A percentile compares a stretch with the other conserved stretches of the same genome.
Evolutionary conservation across 129 eudicot species (phyloP).

Genomic region (Arctium lappa): DNA sequence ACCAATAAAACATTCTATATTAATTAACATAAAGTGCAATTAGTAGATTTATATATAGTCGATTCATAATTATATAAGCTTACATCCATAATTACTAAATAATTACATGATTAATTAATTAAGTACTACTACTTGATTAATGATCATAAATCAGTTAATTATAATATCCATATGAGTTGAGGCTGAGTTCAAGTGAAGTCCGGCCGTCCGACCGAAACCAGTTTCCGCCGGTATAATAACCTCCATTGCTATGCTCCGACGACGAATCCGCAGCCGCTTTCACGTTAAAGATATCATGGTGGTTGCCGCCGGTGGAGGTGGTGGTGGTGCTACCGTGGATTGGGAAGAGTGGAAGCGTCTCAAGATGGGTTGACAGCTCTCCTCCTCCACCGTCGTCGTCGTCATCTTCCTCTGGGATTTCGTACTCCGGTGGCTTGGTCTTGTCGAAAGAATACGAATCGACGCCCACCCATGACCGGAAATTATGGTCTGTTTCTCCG

Average conservation of each 20-base stretch:
- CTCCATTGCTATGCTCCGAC: slow-evolving; percentile 13
- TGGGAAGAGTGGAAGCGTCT: slow-evolving; percentile 91
- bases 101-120: slow-evolving; percentile 6
- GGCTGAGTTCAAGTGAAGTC: slow-evolving; percentile 84
- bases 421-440: slow-evolving; percentile 25
- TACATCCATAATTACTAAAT: background rate
- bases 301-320: slow-evolving; percentile 3
- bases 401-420: slow-evolving; percentile 30
- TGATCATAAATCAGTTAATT: slow-evolving; percentile 12
- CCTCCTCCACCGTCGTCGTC: slow-evolving; percentile 28
- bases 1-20: background rate
- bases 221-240: slow-evolving; percentile 26
- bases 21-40: background rate
- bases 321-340: slow-evolving; percentile 50
- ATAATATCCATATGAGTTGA: slow-evolving; percentile 53
- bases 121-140: background rate
- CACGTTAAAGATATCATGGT: slow-evolving; percentile 21
- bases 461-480: slow-evolving; percentile 43
- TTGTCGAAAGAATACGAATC: slow-evolving; percentile 42
- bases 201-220: slow-evolving; percentile 39
- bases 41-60: background rate
- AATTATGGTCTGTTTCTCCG: slow-evolving; percentile 34
- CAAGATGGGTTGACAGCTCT: slow-evolving; percentile 30
- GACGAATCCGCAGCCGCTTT: slow-evolving; percentile 6
- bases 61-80: slow-evolving; percentile 1